Base-by-base conservation (phyloP, 306 rosid genomes). In the Heteromeles arbutifolia region DNA sequence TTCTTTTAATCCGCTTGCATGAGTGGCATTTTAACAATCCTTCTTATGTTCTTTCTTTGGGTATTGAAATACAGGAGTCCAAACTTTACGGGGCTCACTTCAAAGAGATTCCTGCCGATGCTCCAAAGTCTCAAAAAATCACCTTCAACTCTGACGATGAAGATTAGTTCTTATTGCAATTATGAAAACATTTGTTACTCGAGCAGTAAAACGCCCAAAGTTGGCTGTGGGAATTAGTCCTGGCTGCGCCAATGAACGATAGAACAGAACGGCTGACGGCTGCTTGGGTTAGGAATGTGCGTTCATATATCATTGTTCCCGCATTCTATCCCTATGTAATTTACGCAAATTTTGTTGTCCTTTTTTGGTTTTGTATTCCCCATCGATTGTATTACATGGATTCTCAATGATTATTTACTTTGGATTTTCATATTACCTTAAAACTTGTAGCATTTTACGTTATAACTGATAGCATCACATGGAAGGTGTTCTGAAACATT, bases 31-130 rank as follows among this genome's bases (percentile, higher is more conserved):
- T 48, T 13, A 17, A 48, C 3, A 17, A 48, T 48, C 53, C 15
- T 48, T 48, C 7, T 48, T 9, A 48, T 48, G 53, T 1, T 45
- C 19, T 13, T 3, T 34, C 21, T 6, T 43, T 69, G 61, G 39
- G 54, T 73, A 21, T 26, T 50, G 43, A 64, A 70, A 71, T 67
- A 24, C 80, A 90, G 99, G 98, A 96, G 83, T 96, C 99, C 25
- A 96, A 96, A 87, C 91, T 90, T 37, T 92, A 92, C 70, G 98
- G 99, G 74, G 87, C 96, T 14, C 99, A 92, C 90, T 96, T 88
- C 77, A 96, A 86, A 88, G 98, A 96, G 84, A 96, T 96, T 74
- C 12, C 96, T 39, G 89, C 57, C 9, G 88, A 83, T 83, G 98
- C 97, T 67, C 96, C 91, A 0, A 92, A 89, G 87, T 83, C 97